Conservation (phyloP, 73 alveolate species). For the Paramecium tetraurelia region DNA sequence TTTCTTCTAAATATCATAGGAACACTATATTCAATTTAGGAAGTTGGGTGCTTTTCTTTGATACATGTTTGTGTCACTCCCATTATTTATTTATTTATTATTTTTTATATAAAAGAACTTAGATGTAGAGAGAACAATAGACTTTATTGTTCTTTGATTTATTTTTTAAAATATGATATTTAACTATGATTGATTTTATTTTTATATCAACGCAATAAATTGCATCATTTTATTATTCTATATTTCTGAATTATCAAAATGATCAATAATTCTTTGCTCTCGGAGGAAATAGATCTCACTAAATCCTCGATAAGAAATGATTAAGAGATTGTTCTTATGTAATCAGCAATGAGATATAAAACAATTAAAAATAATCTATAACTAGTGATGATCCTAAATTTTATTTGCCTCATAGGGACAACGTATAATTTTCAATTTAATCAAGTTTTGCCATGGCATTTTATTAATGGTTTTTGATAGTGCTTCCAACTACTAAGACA, state of each 20-base stretch:
- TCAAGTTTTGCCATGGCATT: conserved; percentile 27
- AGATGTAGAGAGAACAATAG: not conserved
- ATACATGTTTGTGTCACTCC: not conserved
- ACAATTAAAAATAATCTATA: not conserved
- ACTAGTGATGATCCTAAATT: conserved; percentile 1
- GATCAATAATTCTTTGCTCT: not conserved
- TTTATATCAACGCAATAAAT: not conserved
- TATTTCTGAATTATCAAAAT: not conserved
- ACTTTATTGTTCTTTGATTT: not conserved
- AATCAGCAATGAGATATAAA: not conserved
- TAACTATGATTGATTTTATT: not conserved
- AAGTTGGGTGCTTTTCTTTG: not conserved
- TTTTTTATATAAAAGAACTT: not conserved
- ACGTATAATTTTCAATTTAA: not conserved
- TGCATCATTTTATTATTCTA: not conserved
- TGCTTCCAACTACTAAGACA: not conserved
- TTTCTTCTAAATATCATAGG: not conserved
- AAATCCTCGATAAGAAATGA: not conserved
- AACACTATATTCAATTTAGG: not conserved
- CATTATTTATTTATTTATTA: not conserved
- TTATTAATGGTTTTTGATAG: conserved; percentile 2
- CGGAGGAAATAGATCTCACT: not conserved
- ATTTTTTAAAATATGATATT: not conserved
- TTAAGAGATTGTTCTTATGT: not conserved
- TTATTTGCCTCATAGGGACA: not conserved